Percentiles rank a stretch among this genome's conserved stretches.
Evolutionary conservation across 306 rosid genomes (phyloP).

Genomic region (Argentina anserina): DNA sequence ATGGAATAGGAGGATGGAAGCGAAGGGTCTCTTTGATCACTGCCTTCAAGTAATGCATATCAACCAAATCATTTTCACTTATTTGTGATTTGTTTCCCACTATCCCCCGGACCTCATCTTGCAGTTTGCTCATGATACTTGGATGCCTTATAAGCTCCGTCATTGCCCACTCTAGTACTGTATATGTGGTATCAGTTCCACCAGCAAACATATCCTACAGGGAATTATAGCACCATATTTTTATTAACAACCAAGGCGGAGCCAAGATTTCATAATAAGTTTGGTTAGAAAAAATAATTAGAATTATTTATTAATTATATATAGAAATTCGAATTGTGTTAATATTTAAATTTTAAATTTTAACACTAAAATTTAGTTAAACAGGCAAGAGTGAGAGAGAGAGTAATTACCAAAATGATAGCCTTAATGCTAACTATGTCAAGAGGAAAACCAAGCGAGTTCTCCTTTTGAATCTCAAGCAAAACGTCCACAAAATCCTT

Average conservation of each 20-base stretch:
- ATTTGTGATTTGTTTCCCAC: background rate
- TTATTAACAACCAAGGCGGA: too few species aligned
- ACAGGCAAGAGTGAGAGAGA: background rate
- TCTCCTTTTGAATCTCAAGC: constrained; percentile 34
- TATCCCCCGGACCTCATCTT: constrained; percentile 7
- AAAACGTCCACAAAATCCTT: constrained; percentile 49
- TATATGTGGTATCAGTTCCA: constrained; percentile 14
- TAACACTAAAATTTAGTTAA: too few species aligned
- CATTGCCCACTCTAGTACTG: constrained; percentile 18
- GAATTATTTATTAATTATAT: too few species aligned
- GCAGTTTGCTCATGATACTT: constrained; percentile 12
- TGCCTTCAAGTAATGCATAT: constrained; percentile 28
- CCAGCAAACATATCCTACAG: constrained; percentile 10
- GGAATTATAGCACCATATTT: background rate
- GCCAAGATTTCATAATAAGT: too few species aligned
- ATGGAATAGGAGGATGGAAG: constrained; percentile 18
- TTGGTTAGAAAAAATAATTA: too few species aligned
- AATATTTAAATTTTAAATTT: too few species aligned
- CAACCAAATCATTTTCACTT: constrained; percentile 7
- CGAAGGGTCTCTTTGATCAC: constrained; percentile 34
- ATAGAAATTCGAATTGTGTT: too few species aligned
- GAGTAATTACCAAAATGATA: constrained; percentile 31
- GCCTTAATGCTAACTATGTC: constrained; percentile 38
- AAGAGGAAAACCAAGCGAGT: constrained; percentile 34
- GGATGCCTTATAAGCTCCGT: constrained; percentile 18